phyloP scores from a whole-genome alignment of 169 alveolate species.

The Plasmodium coatneyi region DNA sequence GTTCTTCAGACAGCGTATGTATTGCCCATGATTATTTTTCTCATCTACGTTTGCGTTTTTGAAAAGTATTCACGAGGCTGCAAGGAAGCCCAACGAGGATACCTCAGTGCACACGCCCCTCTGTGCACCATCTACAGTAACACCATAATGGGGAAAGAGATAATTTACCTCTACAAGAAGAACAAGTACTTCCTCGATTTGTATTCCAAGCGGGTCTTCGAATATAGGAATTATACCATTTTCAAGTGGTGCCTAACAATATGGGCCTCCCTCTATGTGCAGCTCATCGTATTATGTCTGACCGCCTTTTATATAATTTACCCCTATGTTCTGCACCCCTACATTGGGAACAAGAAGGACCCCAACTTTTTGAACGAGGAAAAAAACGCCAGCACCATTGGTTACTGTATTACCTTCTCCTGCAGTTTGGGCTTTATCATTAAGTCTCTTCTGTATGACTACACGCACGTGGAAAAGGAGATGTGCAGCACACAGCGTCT shows the following conservation, averaged over 20 bases:
- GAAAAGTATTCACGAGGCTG: constrained; percentile 72
- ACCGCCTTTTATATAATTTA: constrained; percentile 51
- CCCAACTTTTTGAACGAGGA: neutral
- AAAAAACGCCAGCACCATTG: neutral
- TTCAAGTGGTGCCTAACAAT: constrained; percentile 46
- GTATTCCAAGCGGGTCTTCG: neutral
- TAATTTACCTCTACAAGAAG: constrained; percentile 73
- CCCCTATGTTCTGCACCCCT: constrained; percentile 7
- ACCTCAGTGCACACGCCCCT: constrained; percentile 76
- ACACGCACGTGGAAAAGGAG: constrained; percentile 76
- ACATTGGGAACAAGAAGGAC: neutral
- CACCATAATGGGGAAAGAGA: constrained; percentile 76
- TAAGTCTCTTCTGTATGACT: constrained; percentile 39
- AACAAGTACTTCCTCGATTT: neutral
- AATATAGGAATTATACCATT: constrained; percentile 16
- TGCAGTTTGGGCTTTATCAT: constrained; percentile 33
- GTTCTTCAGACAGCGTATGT: constrained; percentile 31
- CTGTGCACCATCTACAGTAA: constrained; percentile 78
- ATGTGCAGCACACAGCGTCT: constrained; percentile 78
- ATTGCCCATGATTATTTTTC: constrained; percentile 44
- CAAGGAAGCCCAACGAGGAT: constrained; percentile 83
- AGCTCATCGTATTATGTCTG: neutral
- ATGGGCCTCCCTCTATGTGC: constrained; percentile 70
- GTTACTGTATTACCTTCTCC: constrained; percentile 56
- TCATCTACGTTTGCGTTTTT: constrained; percentile 36